phyloP scores from a whole-genome alignment of 208 protist genomes.

The Crithidia expoeki region DNA sequence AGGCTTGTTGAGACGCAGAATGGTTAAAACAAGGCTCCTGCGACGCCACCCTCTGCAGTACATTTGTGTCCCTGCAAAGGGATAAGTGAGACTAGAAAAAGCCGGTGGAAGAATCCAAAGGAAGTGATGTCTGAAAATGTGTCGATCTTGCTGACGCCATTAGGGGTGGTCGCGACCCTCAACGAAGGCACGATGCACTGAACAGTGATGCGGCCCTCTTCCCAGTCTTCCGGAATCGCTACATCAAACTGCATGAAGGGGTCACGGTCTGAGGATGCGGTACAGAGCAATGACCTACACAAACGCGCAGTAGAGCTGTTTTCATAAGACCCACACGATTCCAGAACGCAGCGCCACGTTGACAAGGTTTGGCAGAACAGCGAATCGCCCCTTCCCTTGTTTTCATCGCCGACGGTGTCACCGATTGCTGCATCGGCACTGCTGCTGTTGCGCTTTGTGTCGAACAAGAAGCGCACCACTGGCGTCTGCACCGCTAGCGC shows the following conservation, averaged over 20 bases:
- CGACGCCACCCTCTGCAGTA: not conserved
- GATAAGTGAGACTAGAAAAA: conserved; percentile 1
- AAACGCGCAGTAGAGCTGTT: conserved; percentile 17
- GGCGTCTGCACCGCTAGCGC: conserved; percentile 22
- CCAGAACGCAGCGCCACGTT: conserved; percentile 15
- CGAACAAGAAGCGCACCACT: conserved; percentile 18
- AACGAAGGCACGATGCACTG: conserved; percentile 6
- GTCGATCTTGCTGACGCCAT: not conserved
- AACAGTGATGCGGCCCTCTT: conserved; percentile 5
- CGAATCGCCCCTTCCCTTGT: not conserved
- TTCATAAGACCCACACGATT: conserved; percentile 20
- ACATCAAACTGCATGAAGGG: conserved; percentile 16
- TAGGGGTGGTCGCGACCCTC: no score
- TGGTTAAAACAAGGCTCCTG: not conserved
- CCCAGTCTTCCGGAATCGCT: conserved; percentile 20
- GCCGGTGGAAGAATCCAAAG: not conserved
- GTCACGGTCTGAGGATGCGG: conserved; percentile 5
- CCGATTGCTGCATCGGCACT: not conserved
- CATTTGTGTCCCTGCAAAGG: no score
- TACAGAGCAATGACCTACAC: conserved; percentile 15
- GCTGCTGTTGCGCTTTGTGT: not conserved
- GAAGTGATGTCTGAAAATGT: not conserved
- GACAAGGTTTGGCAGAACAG: conserved; percentile 15
- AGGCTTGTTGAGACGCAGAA: not conserved
- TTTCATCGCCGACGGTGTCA: not conserved